These are phyloP conservation scores for Aegilops bicornis DNA, from an alignment of 176 grass and related monocot species.

Conservation along the genomic window DNA sequence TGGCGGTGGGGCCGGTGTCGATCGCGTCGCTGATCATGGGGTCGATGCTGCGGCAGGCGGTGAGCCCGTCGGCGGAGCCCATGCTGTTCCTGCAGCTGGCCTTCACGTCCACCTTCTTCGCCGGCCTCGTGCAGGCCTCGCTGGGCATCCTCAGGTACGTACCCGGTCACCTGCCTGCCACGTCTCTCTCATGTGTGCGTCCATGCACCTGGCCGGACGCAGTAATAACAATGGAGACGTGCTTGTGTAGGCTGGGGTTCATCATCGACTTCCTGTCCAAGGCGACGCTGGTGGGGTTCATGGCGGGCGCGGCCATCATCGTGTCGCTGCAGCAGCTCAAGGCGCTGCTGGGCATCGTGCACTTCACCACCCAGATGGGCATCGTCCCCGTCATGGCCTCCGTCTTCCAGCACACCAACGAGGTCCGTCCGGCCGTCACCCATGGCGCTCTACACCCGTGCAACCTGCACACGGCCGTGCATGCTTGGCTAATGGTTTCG, in stretches of 20 bases:
- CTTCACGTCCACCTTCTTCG: slow-evolving; percentile 89
- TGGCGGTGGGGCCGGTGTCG: slow-evolving; percentile 86
- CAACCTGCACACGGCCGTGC: not conserved
- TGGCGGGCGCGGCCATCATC: slow-evolving; percentile 93
- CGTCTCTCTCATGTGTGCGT: too few relatives aligned
- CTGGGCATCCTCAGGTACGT: slow-evolving; percentile 73
- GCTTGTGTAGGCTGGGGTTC: slow-evolving; percentile 55
- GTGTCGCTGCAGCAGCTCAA: slow-evolving; percentile 95
- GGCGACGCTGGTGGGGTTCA: slow-evolving; percentile 96
- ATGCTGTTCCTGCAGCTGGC: slow-evolving; percentile 90
- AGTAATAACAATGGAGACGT: too few relatives aligned
- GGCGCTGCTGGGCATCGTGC: slow-evolving; percentile 77
- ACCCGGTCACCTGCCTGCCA: too few relatives aligned
- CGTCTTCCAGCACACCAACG: slow-evolving; percentile 64
- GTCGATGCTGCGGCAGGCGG: slow-evolving; percentile 81
- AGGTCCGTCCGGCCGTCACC: slow-evolving; percentile 18
- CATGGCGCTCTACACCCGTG: too few relatives aligned
- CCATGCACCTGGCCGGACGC: too few relatives aligned
- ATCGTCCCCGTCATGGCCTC: slow-evolving; percentile 85
- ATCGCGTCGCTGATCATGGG: slow-evolving; percentile 98
- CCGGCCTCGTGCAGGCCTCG: slow-evolving; percentile 88
- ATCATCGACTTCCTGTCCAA: slow-evolving; percentile 93
- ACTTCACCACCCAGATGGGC: slow-evolving; percentile 92
- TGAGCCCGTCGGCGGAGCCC: slow-evolving; percentile 62
- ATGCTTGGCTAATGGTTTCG: not conserved